These are phyloP conservation scores for Ophiocordyceps camponoti-saundersi DNA, from an alignment of 2,329 filamentous ascomycete genomes.

Conservation along the genomic window DNA sequence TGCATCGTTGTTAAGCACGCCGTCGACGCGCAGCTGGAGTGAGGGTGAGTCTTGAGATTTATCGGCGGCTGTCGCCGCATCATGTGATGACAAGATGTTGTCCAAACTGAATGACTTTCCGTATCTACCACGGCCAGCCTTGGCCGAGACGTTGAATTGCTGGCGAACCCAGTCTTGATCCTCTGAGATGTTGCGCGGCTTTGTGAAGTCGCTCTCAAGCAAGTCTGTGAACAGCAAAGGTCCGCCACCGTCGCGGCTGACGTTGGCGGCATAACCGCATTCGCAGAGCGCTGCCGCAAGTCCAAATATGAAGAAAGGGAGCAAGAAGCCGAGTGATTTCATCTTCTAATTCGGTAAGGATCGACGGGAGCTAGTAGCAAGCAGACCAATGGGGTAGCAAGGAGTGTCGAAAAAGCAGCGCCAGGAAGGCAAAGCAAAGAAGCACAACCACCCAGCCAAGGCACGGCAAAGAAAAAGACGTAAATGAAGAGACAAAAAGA, in stretches of 20 bases:
- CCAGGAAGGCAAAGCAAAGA: too few species aligned
- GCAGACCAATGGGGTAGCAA: background rate
- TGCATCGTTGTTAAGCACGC: conserved; percentile 26
- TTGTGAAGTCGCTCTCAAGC: conserved; percentile 56
- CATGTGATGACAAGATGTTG: conserved; percentile 39
- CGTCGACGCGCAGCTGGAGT: conserved; percentile 38
- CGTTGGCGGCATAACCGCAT: conserved; percentile 50
- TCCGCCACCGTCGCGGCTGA: conserved; percentile 17
- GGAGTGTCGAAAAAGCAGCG: background rate
- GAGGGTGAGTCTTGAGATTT: conserved; percentile 15
- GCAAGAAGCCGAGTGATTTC: background rate
- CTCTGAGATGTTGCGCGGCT: conserved; percentile 26
- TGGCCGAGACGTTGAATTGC: conserved; percentile 45
- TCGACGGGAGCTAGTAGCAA: background rate
- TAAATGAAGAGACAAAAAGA: too few species aligned
- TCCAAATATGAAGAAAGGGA: conserved; percentile 2
- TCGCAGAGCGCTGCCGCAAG: conserved; percentile 36
- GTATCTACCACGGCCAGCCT: conserved; percentile 41
- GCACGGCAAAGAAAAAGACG: too few species aligned
- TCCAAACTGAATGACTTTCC: conserved; percentile 43
- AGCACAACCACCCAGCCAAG: too few species aligned
- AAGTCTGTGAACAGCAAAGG: conserved; percentile 47
- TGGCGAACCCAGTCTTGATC: conserved; percentile 50
- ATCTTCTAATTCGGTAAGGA: background rate
- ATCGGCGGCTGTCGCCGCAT: background rate